These are phyloP conservation scores for Rauvolfia tetraphylla DNA, from an alignment of 257 asterid species.

Conservation along the genomic window DNA sequence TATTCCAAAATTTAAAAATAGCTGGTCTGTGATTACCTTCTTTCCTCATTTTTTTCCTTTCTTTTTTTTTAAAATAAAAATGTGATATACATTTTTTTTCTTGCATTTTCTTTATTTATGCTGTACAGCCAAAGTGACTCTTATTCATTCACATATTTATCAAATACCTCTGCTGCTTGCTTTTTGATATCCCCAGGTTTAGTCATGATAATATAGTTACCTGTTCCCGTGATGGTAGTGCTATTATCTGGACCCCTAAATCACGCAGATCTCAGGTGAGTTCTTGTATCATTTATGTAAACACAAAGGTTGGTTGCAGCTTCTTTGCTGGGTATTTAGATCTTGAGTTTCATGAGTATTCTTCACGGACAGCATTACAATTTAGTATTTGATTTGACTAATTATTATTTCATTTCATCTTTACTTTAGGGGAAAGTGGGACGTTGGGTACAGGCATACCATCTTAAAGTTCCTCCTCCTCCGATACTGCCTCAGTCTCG, in stretches of 20 bases:
- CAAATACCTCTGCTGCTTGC: conserved; percentile 20
- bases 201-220: conserved; percentile 87
- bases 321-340: background rate
- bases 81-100: conserved; percentile 7
- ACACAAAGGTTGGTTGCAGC: background rate
- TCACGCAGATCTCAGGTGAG: conserved; percentile 82
- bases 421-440: conserved; percentile 61
- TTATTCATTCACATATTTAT: conserved; percentile 5
- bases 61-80: too few species aligned
- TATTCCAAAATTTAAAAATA: conserved; percentile 72
- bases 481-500: conserved; percentile 88
- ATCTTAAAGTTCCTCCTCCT: conserved; percentile 97
- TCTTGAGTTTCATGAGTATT: background rate
- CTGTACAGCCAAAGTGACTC: background rate
- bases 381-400: background rate
- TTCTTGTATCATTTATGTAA: conserved; percentile 20
- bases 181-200: conserved; percentile 50
- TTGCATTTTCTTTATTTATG: conserved; percentile 5
- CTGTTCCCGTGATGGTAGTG: conserved; percentile 99
- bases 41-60: conserved; percentile 8
- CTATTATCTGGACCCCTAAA: conserved; percentile 91
- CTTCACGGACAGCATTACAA: background rate
- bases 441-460: conserved; percentile 87
- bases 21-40: conserved; percentile 55
- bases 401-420: background rate